Evolutionary conservation across 108 stramenopile species (phyloP).

Genomic region (Skeletonema marinoi): DNA sequence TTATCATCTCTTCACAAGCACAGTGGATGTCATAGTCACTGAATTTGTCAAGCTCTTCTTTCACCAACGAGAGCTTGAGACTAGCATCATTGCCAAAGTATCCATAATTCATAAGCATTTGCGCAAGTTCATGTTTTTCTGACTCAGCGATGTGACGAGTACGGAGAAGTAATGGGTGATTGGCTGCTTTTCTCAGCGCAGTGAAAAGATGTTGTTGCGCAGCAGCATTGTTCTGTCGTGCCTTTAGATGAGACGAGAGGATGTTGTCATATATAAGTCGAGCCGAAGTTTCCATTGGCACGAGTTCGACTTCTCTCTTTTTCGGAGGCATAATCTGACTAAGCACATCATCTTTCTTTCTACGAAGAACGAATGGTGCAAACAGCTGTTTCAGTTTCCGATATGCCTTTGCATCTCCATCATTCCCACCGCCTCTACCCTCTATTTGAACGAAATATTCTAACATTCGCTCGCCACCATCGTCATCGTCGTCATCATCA

Average conservation of each 20-base stretch:
- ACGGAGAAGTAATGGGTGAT: conserved; percentile 93
- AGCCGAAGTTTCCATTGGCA: conserved; percentile 39
- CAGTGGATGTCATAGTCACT: conserved; percentile 89
- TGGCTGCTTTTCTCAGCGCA: conserved; percentile 93
- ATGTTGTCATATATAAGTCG: conserved; percentile 34
- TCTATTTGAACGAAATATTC: conserved; percentile 80
- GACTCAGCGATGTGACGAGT: conserved; percentile 59
- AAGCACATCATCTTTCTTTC: conserved; percentile 89
- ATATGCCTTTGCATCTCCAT: conserved; percentile 55
- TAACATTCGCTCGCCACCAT: conserved; percentile 75
- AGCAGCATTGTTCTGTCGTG: conserved; percentile 35
- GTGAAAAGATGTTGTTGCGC: conserved; percentile 91
- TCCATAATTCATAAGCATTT: conserved; percentile 52
- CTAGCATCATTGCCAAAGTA: conserved; percentile 85
- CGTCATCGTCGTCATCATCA: conserved; percentile 53
- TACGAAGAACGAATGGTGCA: conserved; percentile 91
- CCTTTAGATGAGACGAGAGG: conserved; percentile 34
- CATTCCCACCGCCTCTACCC: conserved; percentile 26
- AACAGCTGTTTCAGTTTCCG: conserved; percentile 83
- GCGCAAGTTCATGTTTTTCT: conserved; percentile 61
- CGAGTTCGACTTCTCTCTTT: conserved; percentile 44
- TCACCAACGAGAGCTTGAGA: conserved; percentile 70
- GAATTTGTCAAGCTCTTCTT: conserved; percentile 78
- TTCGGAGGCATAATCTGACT: conserved; percentile 78
- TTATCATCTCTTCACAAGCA: conserved; percentile 71